Evolutionary conservation across 139 green algal species (phyloP), one percentile per base, ranked within the genome.

Genomic region (Spirogloea muscicola): DNA sequence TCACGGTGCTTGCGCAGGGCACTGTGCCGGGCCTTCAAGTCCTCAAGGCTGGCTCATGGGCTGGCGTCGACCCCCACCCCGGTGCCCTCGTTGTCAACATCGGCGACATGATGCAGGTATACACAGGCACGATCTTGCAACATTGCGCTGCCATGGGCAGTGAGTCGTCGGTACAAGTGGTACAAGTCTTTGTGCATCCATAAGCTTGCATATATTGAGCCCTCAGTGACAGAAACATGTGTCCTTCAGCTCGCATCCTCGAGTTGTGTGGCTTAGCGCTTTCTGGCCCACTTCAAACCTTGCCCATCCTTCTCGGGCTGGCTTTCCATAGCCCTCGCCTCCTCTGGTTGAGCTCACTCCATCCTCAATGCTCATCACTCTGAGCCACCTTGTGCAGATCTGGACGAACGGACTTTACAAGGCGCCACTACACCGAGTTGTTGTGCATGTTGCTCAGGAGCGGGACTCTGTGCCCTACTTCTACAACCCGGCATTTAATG

Each of bases 1-100:
- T 89, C 18, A 89, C 85, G 1, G 58, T 89, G 13, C 44, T 89
- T 40, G 69, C 84, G 27, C 84, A 88, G 40, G 84, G 87, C 7
- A 51, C 85, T 6, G 78, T 87, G 48, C 34, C 66, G 13, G 84
- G 83, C 0, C 80, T 88, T 42, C 68, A 88, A 81, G 76, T 82
- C 49, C n/a, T 59, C 13, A 51, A 60, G 31, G 52, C 70, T 25
- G 78, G 83, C 36, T 37, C 33, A 31, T 84, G 76, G 72, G 5
- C 68, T 13, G 59, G 29, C 18, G 58, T 84, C 6, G 29, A 67
- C 38, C 72, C 76, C 2, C 6, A 59, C 10, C 3, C 2, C 5
- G 63, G 7, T 6, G 78, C 72, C 5, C 82, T 71, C 39, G 74
- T 83, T n/a, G 64, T 84, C 58, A 89, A 89, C 51, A 73, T 88